Conservation (phyloP, 441 rosid genomes). For the Pelargonium fulgidum region DNA sequence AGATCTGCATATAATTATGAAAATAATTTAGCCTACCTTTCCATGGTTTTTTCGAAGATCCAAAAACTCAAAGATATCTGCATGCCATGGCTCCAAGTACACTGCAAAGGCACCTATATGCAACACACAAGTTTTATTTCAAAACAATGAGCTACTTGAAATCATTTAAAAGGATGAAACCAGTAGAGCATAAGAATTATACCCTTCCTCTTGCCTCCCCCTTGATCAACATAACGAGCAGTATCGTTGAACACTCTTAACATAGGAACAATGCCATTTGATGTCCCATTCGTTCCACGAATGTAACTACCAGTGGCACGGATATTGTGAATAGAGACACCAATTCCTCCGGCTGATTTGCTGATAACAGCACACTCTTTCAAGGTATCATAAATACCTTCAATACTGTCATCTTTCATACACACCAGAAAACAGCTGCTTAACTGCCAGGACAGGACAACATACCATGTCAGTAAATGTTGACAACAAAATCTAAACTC, state of each 20-base stretch:
- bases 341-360: constrained; percentile 94
- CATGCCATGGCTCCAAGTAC: constrained; percentile 94
- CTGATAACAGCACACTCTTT: constrained; percentile 91
- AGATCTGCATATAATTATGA: not conserved
- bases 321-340: constrained; percentile 81
- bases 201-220: constrained; percentile 96
- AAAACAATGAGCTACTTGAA: not conserved
- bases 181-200: constrained; percentile 9
- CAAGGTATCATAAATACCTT: constrained; percentile 84
- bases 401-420: constrained; percentile 91
- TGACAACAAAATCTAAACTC: no score
- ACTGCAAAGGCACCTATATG: constrained; percentile 81
- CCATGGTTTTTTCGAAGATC: constrained; percentile 89
- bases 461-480: constrained; percentile 9
- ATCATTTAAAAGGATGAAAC: not conserved
- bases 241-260: constrained; percentile 83
- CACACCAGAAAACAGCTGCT: constrained; percentile 87
- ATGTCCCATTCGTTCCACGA: constrained; percentile 83
- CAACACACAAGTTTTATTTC: not conserved
- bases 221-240: constrained; percentile 92
- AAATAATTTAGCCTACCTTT: constrained; percentile 31
- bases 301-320: constrained; percentile 88
- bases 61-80: constrained; percentile 71
- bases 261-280: constrained; percentile 91
- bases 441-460: constrained; percentile 49